Evolutionary conservation across 495 filamentous ascomycete genomes (phyloP), one percentile per base, ranked within the genome.

Genomic region (Xylaria cubensis): DNA sequence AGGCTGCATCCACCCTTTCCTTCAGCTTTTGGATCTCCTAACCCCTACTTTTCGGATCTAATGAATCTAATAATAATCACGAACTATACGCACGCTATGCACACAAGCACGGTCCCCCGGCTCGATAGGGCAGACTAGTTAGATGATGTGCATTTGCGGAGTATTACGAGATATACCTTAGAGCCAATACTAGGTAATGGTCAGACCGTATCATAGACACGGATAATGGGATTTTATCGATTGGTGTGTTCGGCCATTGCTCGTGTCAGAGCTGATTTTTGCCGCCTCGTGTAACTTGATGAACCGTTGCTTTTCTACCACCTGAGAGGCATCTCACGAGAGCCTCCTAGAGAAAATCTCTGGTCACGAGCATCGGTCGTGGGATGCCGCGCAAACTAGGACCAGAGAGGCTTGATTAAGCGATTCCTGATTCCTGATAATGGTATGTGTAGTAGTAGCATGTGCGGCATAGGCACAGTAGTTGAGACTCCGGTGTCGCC

Each of bases 141-240:
- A 41, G 50, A 67, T 42, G 65, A 67, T 67, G 65, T 55, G 65
- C 50, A 67, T 41, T 56, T 56, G 50, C 46, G 64, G 64, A 67
- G 64, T 24, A 51, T 67, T 48, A 64, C 62, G 42, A 64, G 42
- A 48, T 29, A 46, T 9, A 48, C 46, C 34, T 50, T 21, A 13
- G 13, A 48, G 41, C 42, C 24, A 34, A 64, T 10, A 9, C 34
- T 9, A 39, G 6, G 8, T 39, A 42, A 44, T 53, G 48, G 65
- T 44, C 65, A 56, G 65, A 56, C 34, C 36, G 65, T 36, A 51
- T 67, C 34, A 29, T 56, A 67, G 44, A 39, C 17, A n/a, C 26
- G 21, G 36, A 44, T 15, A 29, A 29, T 24, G 44, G 19, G 29
- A 36, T 4, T 29, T 15, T 24, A 26, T 56, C 36, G 65, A 26